Conservation (phyloP, 768 basidiomycete genomes). For the Panaeolus papilionaceus region DNA sequence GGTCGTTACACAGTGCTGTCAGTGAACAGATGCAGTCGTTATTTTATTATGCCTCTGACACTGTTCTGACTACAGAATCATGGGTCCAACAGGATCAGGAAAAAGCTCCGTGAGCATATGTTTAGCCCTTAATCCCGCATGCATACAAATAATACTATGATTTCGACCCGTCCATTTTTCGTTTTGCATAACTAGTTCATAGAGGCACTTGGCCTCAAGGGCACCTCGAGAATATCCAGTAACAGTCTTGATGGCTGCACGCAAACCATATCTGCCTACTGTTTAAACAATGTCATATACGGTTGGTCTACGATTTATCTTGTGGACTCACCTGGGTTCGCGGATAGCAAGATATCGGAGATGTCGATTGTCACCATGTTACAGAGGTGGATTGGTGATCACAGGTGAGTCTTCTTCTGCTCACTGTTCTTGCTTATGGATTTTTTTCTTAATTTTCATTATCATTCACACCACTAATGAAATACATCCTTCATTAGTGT, state of each 20-base stretch:
- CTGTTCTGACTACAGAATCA: background rate
- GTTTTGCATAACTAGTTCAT: background rate
- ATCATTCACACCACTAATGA: no score
- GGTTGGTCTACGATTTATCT: background rate
- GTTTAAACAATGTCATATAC: background rate
- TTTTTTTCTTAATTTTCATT: no score
- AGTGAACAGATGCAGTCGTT: no score
- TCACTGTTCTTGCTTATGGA: no score
- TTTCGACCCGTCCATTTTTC: no score
- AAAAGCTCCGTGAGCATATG: background rate
- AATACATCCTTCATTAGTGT: no score
- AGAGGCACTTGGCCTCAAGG: background rate
- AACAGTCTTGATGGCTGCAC: background rate
- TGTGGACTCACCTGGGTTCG: background rate
- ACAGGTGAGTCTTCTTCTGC: background rate
- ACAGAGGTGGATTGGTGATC: background rate
- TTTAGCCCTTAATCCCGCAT: no score
- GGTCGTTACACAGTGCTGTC: no score
- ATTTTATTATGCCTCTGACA: no score
- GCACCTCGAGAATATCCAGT: background rate
- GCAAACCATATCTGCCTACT: background rate
- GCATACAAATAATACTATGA: no score
- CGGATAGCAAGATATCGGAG: background rate
- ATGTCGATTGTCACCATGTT: background rate
- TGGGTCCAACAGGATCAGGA: background rate